Evolutionary conservation across 305 asterid genomes (phyloP).

Genomic region (Rubia tinctorum): DNA sequence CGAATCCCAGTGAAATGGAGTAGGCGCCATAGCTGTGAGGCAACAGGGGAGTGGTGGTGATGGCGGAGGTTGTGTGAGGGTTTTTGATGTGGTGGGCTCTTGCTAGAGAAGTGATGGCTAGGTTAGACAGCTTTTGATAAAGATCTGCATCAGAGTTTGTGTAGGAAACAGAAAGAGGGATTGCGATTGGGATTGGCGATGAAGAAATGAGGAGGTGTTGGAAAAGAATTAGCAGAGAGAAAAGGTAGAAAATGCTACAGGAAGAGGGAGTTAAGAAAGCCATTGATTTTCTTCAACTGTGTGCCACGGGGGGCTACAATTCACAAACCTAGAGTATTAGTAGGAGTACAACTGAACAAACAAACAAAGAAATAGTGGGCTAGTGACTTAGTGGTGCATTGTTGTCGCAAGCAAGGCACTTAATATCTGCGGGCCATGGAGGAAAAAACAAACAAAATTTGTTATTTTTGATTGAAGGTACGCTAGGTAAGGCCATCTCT

Average conservation of each 20-base stretch:
- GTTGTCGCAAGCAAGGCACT: not conserved
- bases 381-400: no score
- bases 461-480: no score
- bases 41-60: conserved; percentile 48
- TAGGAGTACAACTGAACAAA: not conserved
- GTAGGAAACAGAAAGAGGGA: conserved; percentile 48
- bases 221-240: conserved; percentile 13
- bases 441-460: no score
- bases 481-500: no score
- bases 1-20: conserved; percentile 70
- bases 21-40: conserved; percentile 76
- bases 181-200: conserved; percentile 25
- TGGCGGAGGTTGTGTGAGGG: conserved; percentile 33
- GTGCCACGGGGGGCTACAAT: conserved; percentile 13
- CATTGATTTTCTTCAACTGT: conserved; percentile 35
- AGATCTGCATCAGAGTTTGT: conserved; percentile 45
- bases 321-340: not conserved
- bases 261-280: conserved; percentile 30
- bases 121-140: conserved; percentile 45
- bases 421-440: no score
- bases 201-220: conserved; percentile 25
- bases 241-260: conserved; percentile 22
- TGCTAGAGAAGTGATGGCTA: conserved; percentile 57
- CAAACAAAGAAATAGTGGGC: not conserved
- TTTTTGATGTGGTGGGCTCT: conserved; percentile 71